Conservation (phyloP, 257 asterid genomes). For the Henckelia pumila region DNA sequence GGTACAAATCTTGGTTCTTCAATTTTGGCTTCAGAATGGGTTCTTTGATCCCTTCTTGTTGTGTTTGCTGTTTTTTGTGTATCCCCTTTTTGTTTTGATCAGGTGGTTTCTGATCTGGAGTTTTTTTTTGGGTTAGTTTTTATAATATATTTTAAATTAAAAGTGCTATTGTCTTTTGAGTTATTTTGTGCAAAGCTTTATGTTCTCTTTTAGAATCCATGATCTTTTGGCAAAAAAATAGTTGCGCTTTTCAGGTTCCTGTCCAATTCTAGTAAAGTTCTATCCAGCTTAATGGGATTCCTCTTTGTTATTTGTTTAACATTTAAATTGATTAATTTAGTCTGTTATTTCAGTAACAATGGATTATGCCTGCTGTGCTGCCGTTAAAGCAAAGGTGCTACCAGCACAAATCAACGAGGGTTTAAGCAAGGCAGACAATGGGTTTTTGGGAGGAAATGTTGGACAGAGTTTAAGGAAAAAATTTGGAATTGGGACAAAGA, state of each 20-base stretch:
- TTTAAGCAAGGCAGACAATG: constrained; percentile 23
- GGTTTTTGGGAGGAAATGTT: constrained; percentile 48
- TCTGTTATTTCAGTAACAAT: constrained; percentile 31
- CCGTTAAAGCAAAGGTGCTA: constrained; percentile 41
- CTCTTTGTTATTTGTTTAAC: constrained; percentile 17
- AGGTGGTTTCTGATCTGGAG: constrained; percentile 24
- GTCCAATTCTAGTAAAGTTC: constrained; percentile 1
- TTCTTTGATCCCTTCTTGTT: not conserved
- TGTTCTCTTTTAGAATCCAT: not conserved
- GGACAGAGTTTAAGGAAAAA: constrained; percentile 36
- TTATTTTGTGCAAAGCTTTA: constrained; percentile 17
- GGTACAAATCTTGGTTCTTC: constrained; percentile 10
- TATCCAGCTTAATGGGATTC: not conserved
- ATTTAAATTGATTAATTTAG: constrained; percentile 6
- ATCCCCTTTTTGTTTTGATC: constrained; percentile 3
- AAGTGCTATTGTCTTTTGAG: constrained; percentile 12
- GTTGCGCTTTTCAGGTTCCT: not conserved
- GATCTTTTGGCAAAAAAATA: constrained; percentile 33
- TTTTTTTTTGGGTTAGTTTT: not conserved
- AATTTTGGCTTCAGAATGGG: not conserved
- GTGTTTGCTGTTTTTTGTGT: not conserved
- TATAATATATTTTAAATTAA: not conserved
- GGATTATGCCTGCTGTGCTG: constrained; percentile 52
- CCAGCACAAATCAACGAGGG: constrained; percentile 31
- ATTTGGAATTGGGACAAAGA: constrained; percentile 32